Conservation (phyloP, 2,329 filamentous ascomycete genomes). For the Sporothrix pseudoabietina region DNA sequence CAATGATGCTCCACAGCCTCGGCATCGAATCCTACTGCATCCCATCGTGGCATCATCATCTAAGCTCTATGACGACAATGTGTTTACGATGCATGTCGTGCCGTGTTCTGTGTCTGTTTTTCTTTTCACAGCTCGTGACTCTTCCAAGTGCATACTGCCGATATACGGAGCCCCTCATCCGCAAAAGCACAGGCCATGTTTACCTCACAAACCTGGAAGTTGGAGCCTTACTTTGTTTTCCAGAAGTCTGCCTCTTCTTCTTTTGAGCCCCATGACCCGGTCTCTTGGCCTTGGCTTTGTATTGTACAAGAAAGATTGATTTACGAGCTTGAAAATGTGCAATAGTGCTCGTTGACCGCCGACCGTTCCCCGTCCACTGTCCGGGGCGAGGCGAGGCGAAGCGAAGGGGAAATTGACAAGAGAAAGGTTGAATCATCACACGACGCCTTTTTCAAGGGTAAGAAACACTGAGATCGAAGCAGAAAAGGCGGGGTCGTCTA, state of each 20-base stretch:
- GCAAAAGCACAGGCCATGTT: conserved; percentile 2
- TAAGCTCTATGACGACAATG: not conserved
- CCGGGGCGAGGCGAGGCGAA: not conserved
- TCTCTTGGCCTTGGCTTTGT: not conserved
- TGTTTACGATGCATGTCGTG: not conserved
- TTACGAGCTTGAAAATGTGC: not conserved
- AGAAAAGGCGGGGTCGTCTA: not conserved
- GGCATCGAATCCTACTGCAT: not conserved
- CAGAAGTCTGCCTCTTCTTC: not conserved
- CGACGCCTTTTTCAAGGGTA: not conserved
- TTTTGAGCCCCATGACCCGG: not conserved
- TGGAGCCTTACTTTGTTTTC: not conserved
- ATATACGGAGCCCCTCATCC: not conserved
- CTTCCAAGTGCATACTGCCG: not conserved
- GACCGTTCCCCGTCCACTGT: not conserved
- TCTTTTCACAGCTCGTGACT: conserved; percentile 11
- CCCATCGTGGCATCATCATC: not conserved
- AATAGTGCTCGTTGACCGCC: not conserved
- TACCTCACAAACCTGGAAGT: not conserved
- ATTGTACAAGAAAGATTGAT: not conserved
- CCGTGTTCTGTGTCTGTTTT: not conserved
- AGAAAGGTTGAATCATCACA: not conserved
- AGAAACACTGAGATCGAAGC: not conserved
- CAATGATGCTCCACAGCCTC: not conserved
- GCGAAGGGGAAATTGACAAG: not conserved